phyloP scores from a whole-genome alignment of 169 alveolate species.

The Plasmodium yoelii region DNA sequence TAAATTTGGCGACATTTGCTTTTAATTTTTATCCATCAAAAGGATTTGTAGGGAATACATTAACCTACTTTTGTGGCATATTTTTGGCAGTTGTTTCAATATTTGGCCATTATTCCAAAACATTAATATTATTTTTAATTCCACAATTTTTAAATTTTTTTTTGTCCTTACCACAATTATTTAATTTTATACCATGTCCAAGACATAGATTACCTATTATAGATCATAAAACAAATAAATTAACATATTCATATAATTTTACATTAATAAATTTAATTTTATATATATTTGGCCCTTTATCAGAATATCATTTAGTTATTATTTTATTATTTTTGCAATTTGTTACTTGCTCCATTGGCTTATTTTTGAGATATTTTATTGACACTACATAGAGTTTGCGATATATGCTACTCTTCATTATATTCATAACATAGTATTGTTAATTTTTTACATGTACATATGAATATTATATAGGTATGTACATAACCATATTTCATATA shows the following conservation, averaged over 20 bases:
- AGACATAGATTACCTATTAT: constrained; percentile 93
- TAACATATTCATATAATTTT: constrained; percentile 88
- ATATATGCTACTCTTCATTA: background rate
- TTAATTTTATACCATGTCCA: constrained; percentile 92
- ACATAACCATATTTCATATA: no score
- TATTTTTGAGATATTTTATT: constrained; percentile 86
- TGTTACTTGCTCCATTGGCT: constrained; percentile 87
- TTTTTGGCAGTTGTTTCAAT: constrained; percentile 94
- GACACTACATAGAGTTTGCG: constrained; percentile 22
- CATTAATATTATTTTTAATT: constrained; percentile 91
- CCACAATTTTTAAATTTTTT: constrained; percentile 94
- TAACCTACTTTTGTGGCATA: constrained; percentile 94
- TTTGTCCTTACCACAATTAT: constrained; percentile 91
- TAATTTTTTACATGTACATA: no score
- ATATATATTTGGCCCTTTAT: constrained; percentile 90
- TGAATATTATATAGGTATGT: no score
- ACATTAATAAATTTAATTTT: constrained; percentile 91
- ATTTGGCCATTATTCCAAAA: constrained; percentile 93
- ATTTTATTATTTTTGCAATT: constrained; percentile 86
- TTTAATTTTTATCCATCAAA: constrained; percentile 93
- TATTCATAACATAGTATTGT: no score
- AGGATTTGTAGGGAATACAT: constrained; percentile 96
- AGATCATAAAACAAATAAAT: constrained; percentile 86
- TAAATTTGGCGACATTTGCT: constrained; percentile 88
- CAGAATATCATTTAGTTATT: constrained; percentile 89